Evolutionary conservation across 1,284 basidiomycete genomes (phyloP).

Genomic region (Moniliella sp.): DNA sequence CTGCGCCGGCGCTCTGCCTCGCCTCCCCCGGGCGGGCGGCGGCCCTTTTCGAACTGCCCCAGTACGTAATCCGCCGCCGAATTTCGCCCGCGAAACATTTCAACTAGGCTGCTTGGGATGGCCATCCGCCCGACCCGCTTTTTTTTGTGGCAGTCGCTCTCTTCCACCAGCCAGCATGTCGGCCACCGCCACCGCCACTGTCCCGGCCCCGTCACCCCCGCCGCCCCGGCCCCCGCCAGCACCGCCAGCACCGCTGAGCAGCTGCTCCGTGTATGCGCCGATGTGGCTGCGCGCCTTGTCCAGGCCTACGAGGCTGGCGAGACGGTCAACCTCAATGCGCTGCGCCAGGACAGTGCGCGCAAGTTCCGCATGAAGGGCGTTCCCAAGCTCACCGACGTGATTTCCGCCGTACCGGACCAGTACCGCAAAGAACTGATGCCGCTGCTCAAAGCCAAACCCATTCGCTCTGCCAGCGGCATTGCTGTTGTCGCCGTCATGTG

Average conservation of each 20-base stretch:
- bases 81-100: not conserved
- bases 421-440: slow-evolving; percentile 78
- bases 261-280: slow-evolving; percentile 72
- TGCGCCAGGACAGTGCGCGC: slow-evolving; percentile 70
- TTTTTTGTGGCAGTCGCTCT: no score
- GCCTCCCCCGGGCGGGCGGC: no score
- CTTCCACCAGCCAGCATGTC: slow-evolving; percentile 5
- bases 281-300: slow-evolving; percentile 81
- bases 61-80: no score
- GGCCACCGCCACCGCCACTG: slow-evolving; percentile 1
- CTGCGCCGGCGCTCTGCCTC: no score
- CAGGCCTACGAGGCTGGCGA: slow-evolving; percentile 51
- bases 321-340: slow-evolving; percentile 59
- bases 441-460: slow-evolving; percentile 75
- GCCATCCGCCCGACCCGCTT: slow-evolving; percentile 1
- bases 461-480: slow-evolving; percentile 90
- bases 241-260: slow-evolving; percentile 51
- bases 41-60: no score
- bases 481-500: slow-evolving; percentile 99
- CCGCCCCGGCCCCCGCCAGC: not conserved
- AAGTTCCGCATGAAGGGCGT: slow-evolving; percentile 66
- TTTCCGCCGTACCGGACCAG: slow-evolving; percentile 90
- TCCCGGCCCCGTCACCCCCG: slow-evolving; percentile 4
- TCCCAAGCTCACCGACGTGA: slow-evolving; percentile 84
- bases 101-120: slow-evolving; percentile 30